phyloP scores from a whole-genome alignment of 163 green algal species.

The Chlamydomonas reinhardtii region DNA sequence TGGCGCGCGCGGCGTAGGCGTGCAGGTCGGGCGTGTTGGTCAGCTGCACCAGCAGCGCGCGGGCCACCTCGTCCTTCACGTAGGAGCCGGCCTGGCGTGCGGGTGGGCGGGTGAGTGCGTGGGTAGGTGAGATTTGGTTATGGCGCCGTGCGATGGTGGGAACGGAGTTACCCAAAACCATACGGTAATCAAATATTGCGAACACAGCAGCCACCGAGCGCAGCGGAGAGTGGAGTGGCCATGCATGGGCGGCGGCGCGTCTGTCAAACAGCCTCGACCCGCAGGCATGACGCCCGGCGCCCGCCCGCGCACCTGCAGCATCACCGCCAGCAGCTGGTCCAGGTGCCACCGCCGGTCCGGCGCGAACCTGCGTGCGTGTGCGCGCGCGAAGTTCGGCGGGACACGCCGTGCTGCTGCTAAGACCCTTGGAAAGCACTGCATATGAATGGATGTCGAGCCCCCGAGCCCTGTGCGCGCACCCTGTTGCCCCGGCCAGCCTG shows the following conservation, averaged over 20 bases:
- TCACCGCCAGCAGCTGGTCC: constrained; percentile 84
- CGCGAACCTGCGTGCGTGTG: constrained; percentile 66
- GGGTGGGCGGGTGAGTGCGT: background rate
- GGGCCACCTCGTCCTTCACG: constrained; percentile 89
- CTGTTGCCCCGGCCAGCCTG: no score
- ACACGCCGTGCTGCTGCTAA: no score
- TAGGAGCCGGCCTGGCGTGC: constrained; percentile 83
- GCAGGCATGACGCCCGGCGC: background rate
- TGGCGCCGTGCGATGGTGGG: no score
- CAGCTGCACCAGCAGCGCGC: constrained; percentile 87
- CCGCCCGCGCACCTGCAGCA: constrained; percentile 68
- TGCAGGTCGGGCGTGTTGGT: constrained; percentile 91
- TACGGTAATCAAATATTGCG: no score
- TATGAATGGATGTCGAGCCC: no score
- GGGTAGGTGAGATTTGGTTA: background rate
- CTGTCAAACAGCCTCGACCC: no score
- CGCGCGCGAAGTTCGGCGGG: background rate
- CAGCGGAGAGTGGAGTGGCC: no score
- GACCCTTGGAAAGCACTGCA: no score
- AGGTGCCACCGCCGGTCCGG: constrained; percentile 94
- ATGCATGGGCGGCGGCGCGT: no score
- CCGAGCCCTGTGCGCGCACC: no score
- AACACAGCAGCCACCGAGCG: no score
- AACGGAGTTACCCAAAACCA: no score
- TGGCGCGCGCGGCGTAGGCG: constrained; percentile 79